phyloP scores from a whole-genome alignment of 345 rosid species.

The Angophora floribunda region DNA sequence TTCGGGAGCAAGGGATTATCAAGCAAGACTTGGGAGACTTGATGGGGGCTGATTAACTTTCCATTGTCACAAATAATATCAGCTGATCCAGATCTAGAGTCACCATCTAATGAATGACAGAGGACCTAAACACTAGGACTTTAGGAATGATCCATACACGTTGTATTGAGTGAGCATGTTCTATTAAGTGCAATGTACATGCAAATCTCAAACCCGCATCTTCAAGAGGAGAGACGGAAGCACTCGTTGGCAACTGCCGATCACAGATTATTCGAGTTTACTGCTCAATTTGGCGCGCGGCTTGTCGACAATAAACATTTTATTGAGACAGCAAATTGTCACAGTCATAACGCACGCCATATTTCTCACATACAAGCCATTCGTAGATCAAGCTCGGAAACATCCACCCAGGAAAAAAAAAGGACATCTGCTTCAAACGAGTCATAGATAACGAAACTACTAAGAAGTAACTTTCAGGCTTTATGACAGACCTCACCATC shows the following conservation, averaged over 20 bases:
- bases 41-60: not conserved
- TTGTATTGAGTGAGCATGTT: not conserved
- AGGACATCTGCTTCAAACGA: not conserved
- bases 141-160: not conserved
- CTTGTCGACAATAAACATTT: not conserved
- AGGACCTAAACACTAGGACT: not conserved
- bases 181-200: not conserved
- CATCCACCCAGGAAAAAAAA: not conserved
- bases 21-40: not conserved
- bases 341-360: not conserved
- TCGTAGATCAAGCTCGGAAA: not conserved
- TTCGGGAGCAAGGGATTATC: not conserved
- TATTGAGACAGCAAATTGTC: not conserved
- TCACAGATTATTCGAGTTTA: not conserved
- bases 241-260: not conserved
- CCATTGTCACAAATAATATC: not conserved
- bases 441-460: slow-evolving; percentile 13
- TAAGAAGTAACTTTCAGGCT: not conserved
- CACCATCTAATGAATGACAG: not conserved
- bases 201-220: not conserved
- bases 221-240: not conserved
- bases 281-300: not conserved
- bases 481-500: not conserved
- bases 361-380: not conserved
- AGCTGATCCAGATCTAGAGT: not conserved